Evolutionary conservation across 495 filamentous ascomycete species (phyloP).

Genomic region (Stereocaulon alpinum): DNA sequence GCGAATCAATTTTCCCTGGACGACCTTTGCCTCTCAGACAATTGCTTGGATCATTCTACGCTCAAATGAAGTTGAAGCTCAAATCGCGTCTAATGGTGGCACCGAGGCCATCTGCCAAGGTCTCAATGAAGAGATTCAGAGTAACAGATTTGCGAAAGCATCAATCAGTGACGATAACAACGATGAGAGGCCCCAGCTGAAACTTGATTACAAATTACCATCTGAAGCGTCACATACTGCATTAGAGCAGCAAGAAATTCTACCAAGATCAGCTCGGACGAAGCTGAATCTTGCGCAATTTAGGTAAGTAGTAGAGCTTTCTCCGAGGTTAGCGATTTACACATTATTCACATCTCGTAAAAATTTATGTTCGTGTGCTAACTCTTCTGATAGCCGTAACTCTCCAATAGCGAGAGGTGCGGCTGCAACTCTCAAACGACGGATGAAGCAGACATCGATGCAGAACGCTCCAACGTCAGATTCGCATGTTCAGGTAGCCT

Average conservation of each 20-base stretch:
- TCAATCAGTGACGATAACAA: background rate
- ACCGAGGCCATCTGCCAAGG: constrained; percentile 16
- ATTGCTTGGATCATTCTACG: constrained; percentile 23
- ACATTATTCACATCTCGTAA: background rate
- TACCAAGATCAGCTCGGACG: background rate
- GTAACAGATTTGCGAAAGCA: background rate
- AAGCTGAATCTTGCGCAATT: background rate
- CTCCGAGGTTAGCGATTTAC: background rate
- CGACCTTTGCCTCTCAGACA: constrained; percentile 18
- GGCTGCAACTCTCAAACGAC: constrained; percentile 5
- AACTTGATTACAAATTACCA: constrained; percentile 3
- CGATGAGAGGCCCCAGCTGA: background rate
- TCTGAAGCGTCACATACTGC: constrained; percentile 6
- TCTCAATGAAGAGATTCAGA: constrained; percentile 16
- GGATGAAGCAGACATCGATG: constrained; percentile 1
- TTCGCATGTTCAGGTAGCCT: constrained; percentile 9
- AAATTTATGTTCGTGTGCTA: background rate
- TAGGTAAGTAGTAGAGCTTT: background rate
- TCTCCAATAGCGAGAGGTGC: background rate
- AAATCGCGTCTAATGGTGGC: constrained; percentile 24
- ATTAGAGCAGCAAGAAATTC: background rate
- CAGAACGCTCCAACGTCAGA: background rate
- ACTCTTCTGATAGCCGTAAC: background rate
- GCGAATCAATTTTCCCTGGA: constrained; percentile 26
- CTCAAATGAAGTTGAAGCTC: constrained; percentile 21